Base-by-base conservation (phyloP, 306 rosid genomes). In the Quillaja saponaria region DNA sequence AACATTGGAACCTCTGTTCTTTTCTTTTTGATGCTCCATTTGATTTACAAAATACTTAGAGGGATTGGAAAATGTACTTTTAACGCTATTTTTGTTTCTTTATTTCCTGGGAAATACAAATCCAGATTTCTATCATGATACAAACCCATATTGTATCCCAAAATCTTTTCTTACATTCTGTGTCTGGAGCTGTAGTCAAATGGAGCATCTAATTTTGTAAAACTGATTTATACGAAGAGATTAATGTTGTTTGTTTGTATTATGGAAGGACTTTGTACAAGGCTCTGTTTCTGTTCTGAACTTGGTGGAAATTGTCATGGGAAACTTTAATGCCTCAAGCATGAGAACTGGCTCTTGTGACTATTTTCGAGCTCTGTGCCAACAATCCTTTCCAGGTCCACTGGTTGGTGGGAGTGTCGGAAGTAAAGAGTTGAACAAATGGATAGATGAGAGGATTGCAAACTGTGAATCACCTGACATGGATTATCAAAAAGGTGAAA, bases 381-480 rank as follows among this genome's bases (percentile, higher is more conserved):
- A 84, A 66, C 95, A 87, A 34, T 85, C 96, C 61, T 91, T 85
- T 78, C 96, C 95, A 8, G 96, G 97, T 77, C 97, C 97, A 59
- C 77, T 91, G 84, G 96, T 84, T 82, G 95, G 96, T 34, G 96
- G 90, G 61, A 85, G 76, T 74, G 91, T 91, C 70, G 95, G 95
- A 71, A 88, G 75, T 79, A 91, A 88, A 81, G 96, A 91, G 52
- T 74, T 91, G 71, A 69, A 81, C 69, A 91, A 80, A 75, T 91
- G 97, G 97, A 68, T 88, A 57, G 96, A 91, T 66, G 97, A 91
- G 80, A 78, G 96, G 80, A 88, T 84, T 62, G 80, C 90, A 46
- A 57, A 68, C 61, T 80, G 84, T 4, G 84, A 63, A 51, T 82
- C 85, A 18, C 73, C 84, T 11, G 84, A 85, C 59, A 62, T 75